Conservation (phyloP, 192 early-diverging fungal species). For the Podila clonocystis region DNA sequence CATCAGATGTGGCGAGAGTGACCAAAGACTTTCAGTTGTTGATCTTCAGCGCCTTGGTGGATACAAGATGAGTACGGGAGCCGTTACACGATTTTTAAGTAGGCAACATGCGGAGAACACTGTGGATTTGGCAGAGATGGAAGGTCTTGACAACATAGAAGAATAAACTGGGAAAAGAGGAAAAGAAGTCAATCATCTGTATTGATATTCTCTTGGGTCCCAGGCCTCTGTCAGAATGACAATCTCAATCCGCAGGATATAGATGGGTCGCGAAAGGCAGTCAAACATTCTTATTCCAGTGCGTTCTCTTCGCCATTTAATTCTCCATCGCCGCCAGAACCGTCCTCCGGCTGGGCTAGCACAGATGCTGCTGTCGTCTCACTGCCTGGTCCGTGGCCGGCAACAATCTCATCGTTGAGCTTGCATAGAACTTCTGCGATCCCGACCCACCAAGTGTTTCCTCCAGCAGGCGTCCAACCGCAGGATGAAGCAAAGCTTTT, state of each 20-base stretch:
- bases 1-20: too few relatives aligned
- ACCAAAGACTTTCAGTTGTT: conserved; percentile 3
- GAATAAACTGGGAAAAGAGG: background rate
- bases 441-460: background rate
- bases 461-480: conserved; percentile 1
- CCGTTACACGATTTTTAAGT: conserved; percentile 5
- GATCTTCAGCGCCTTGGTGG: conserved; percentile 17
- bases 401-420: conserved; percentile 17
- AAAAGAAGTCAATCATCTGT: too few relatives aligned
- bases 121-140: conserved; percentile 15
- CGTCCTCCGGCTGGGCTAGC: conserved; percentile 6
- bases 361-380: conserved; percentile 2
- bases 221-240: conserved; percentile 3
- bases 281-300: too few relatives aligned
- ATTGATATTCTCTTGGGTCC: too few relatives aligned
- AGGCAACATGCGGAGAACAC: background rate
- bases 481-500: too few relatives aligned
- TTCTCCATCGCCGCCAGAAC: conserved; percentile 6
- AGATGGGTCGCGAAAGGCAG: background rate
- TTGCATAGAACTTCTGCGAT: conserved; percentile 2
- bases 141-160: conserved; percentile 4
- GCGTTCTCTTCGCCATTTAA: too few relatives aligned
- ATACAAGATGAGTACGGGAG: conserved; percentile 17
- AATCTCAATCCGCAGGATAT: conserved; percentile 8
- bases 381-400: conserved; percentile 1